phyloP scores from a whole-genome alignment of 768 basidiomycete genomes.

The Mycena rosella region DNA sequence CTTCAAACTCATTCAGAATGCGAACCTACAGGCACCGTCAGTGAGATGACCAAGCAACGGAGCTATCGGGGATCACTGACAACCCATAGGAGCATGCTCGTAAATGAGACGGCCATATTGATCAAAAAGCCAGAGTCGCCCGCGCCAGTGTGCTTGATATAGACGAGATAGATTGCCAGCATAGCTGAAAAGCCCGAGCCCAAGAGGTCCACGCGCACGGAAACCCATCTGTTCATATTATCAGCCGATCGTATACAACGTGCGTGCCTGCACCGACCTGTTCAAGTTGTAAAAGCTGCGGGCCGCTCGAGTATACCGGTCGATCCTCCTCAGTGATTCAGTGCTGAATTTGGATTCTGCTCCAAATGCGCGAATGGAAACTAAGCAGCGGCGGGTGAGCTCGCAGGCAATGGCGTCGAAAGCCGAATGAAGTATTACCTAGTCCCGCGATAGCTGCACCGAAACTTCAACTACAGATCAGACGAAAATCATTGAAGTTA shows the following conservation, averaged over 20 bases:
- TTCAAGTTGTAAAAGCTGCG: slow-evolving; percentile 38
- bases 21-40: no score
- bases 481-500: slow-evolving; percentile 39
- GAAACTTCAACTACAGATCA: slow-evolving; percentile 39
- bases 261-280: slow-evolving; percentile 42
- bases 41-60: no score
- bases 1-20: slow-evolving; percentile 30
- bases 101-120: slow-evolving; percentile 58
- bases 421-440: slow-evolving; percentile 1
- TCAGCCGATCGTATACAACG: slow-evolving; percentile 42
- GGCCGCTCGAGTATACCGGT: slow-evolving; percentile 50
- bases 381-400: background rate
- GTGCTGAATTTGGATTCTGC: slow-evolving; percentile 54
- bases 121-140: slow-evolving; percentile 65
- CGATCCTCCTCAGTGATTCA: slow-evolving; percentile 53
- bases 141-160: slow-evolving; percentile 55
- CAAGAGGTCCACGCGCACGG: slow-evolving; percentile 45
- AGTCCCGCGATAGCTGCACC: slow-evolving; percentile 63
- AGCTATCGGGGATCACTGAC: slow-evolving; percentile 39
- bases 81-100: slow-evolving; percentile 37
- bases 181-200: slow-evolving; percentile 46
- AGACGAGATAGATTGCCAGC: slow-evolving; percentile 68
- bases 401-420: background rate
- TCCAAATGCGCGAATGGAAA: slow-evolving; percentile 62
- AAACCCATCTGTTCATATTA: slow-evolving; percentile 67